Base-by-base conservation (phyloP, 2,329 filamentous ascomycete species). In the Fusarium nelsonii region DNA sequence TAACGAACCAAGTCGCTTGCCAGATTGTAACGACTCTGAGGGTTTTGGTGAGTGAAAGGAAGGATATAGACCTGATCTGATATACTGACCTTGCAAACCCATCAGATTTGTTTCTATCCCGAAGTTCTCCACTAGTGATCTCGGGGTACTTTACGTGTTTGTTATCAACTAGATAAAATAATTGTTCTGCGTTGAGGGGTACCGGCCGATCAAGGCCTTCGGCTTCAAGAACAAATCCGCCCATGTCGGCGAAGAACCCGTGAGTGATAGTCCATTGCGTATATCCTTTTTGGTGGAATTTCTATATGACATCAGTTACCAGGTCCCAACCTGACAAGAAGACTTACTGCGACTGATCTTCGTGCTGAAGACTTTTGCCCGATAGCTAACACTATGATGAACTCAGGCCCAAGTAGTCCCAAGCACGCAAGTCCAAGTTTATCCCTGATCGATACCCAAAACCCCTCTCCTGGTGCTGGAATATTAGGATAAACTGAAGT, bases 191-290 rank as follows among this genome's bases (percentile, higher is more conserved):
- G 20, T 67, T 52, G 6, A 69, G 37, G 0, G 65, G 55, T 26
- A 67, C 26, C 1, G 37, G 28, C 5, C 3, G 12, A 0, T 2
- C 1, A 1, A 48, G 40, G 32, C 45, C 54, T 0, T 33, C 8
- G 2, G 45, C 30, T 4, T 6, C 11, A 7, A 69, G 51, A 1
- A 60, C 36, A 30, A 67, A 67, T 10, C 63, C 63, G 1, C 59
- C 65, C 63, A 69, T 67, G 2, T 67, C 59, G 4, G 59, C 59
- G 14, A 69, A 69, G 23, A 69, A 69, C 1, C 41, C 63, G 36
- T 67, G 63, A 0, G 52, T 58, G 5, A 60, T 49, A 1, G 48
- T 64, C 65, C 63, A 69, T 15, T 50, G 12, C 9, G 12, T 23
- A 8, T 33, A 23, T 16, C 61, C 48, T 6, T 9, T 26, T 3